These are phyloP conservation scores for Xerocomus brunneocitrinus DNA, from an alignment of 768 basidiomycete species.

Conservation along the genomic window DNA sequence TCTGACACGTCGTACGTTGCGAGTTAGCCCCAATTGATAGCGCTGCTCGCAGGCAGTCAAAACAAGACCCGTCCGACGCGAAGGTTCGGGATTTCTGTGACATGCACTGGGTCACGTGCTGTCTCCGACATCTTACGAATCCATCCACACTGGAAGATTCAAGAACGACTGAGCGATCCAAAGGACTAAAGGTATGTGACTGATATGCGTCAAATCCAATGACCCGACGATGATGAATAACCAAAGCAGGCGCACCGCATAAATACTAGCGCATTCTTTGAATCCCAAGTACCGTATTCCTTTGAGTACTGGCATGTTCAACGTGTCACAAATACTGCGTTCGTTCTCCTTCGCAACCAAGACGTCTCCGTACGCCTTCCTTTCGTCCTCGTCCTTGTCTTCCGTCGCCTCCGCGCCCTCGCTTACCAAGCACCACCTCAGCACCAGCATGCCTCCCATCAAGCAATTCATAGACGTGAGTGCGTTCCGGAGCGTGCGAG, in stretches of 20 bases:
- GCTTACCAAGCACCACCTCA: slow-evolving; percentile 7
- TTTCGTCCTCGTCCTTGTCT: slow-evolving; percentile 14
- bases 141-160: not conserved
- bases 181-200: not conserved
- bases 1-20: no score
- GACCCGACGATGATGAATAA: not conserved
- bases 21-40: no score
- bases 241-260: not conserved
- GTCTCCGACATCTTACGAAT: not conserved
- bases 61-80: no score
- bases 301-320: not conserved
- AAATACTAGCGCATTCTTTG: not conserved
- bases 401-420: slow-evolving; percentile 28
- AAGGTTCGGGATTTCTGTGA: not conserved
- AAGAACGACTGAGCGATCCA: not conserved
- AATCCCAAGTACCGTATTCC: not conserved
- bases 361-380: not conserved
- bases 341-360: slow-evolving; percentile 12
- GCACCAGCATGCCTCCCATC: slow-evolving; percentile 23
- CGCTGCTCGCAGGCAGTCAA: not conserved
- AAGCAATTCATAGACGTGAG: slow-evolving; percentile 41
- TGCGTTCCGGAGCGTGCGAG: not conserved
- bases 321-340: slow-evolving; percentile 20
- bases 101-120: not conserved
- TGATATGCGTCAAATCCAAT: not conserved